Conservation (phyloP, 371 early-diverging fungal genomes). For the Rhizopus stolonifer region DNA sequence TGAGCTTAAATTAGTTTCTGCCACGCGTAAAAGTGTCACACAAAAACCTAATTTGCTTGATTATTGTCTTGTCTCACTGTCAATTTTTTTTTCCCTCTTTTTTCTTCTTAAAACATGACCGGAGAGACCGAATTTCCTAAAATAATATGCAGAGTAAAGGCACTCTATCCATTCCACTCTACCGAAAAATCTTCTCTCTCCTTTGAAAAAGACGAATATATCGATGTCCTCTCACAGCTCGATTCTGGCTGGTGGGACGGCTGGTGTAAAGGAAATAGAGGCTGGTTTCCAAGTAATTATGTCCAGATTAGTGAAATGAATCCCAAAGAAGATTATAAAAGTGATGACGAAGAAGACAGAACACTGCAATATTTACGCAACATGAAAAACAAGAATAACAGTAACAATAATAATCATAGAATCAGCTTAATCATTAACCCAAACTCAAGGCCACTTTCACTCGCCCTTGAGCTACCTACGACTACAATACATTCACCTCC, state of each 20-base stretch:
- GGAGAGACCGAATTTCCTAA: constrained; percentile 24
- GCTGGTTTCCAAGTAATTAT: constrained; percentile 93
- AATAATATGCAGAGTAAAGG: constrained; percentile 47
- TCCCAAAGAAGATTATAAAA: constrained; percentile 3
- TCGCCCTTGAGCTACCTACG: constrained; percentile 1
- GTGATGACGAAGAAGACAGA: constrained; percentile 17
- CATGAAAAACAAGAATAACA: constrained; percentile 3
- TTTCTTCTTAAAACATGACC: constrained; percentile 17
- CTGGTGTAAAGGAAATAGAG: constrained; percentile 63
- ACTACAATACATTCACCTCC: background rate
- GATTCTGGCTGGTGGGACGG: constrained; percentile 96
- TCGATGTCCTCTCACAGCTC: constrained; percentile 81
- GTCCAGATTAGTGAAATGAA: constrained; percentile 54
- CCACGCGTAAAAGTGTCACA: constrained; percentile 1
- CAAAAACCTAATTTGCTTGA: background rate
- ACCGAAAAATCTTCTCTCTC: constrained; percentile 73
- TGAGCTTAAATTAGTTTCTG: constrained; percentile 9
- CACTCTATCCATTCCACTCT: constrained; percentile 77
- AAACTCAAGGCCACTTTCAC: constrained; percentile 4
- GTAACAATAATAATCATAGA: background rate
- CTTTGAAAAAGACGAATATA: constrained; percentile 79
- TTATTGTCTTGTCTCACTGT: constrained; percentile 4
- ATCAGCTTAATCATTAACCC: background rate
- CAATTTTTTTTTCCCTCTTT: constrained; percentile 6
- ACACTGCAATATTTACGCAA: constrained; percentile 4